Evolutionary conservation across 306 rosid species (phyloP), one percentile per base, ranked within the genome.

Genomic region (Quercus bicolor): DNA sequence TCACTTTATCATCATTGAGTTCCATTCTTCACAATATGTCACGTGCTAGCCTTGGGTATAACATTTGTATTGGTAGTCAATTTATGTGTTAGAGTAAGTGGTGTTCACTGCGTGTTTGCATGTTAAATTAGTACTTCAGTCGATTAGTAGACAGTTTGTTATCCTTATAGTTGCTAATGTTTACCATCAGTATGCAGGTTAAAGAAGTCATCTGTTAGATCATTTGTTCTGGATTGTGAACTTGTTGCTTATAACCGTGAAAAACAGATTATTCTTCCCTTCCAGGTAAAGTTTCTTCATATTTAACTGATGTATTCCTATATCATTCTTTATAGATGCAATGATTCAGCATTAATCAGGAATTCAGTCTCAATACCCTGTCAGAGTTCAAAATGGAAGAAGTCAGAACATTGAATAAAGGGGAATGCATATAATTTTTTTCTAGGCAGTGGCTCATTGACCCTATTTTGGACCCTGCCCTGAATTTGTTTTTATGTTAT

Each of bases 211-310:
- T 72, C 85, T 72, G 93, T 93, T 70, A 78, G 68, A n/a, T 93
- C 99, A 68, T 93, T 95, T 86, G 83, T 95, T 77, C 89, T 95
- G 77, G 98, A 95, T 78, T 92, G 99, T 79, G 98, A 95, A 87
- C 79, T 95, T 75, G 99, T 93, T 86, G 99, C 94, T 68, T 95
- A 93, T 84, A 89, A 95, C 64, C 94, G 91, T 77, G 84, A 29
- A 77, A 84, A 84, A 16, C 81, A 85, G 70, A 85, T 81, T 78
- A 93, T 95, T 84, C 89, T 78, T 26, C 91, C 99, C 55, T 95
- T 95, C 84, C 98, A 93, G 97, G 99, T 92, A 89, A 70, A 20
- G 8, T 66, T 54, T 72, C 33, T 66, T 80, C 69, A 73, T 62
- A 26, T 64, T 64, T 16, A 64, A 37, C 77, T 20, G 72, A 53